Conservation (phyloP, 148 eudicot genomes). For the Chenopodium formosanum region DNA sequence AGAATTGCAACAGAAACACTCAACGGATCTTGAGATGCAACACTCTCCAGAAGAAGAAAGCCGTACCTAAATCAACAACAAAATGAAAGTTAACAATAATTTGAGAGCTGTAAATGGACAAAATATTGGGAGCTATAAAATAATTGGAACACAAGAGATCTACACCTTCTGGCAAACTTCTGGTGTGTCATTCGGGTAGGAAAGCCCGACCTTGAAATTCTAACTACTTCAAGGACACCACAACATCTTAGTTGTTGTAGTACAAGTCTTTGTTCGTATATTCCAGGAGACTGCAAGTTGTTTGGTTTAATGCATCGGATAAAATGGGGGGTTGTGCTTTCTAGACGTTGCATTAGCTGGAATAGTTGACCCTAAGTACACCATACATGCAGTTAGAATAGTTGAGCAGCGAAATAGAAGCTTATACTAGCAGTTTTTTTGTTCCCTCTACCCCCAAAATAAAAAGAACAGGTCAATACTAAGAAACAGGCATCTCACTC, state of each 20-base stretch:
- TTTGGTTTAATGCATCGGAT: conserved; percentile 99
- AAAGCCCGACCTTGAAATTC: conserved; percentile 93
- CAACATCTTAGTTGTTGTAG: conserved; percentile 90
- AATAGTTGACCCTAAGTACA: conserved; percentile 78
- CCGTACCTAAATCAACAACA: conserved; percentile 61
- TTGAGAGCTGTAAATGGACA: conserved; percentile 7
- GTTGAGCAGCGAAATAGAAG: conserved; percentile 5
- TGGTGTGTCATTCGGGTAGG: conserved; percentile 95
- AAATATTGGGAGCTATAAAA: neutral
- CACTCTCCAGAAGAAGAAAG: conserved; percentile 72
- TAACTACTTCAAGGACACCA: conserved; percentile 94
- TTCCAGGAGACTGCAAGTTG: conserved; percentile 78
- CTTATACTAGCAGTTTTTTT: neutral
- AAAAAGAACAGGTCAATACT: neutral
- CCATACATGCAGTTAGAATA: neutral
- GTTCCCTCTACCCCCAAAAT: neutral
- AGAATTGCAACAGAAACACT: conserved; percentile 90
- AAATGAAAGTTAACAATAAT: neutral
- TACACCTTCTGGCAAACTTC: conserved; percentile 83
- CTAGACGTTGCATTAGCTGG: conserved; percentile 96
- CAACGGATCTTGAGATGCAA: conserved; percentile 81
- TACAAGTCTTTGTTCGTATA: conserved; percentile 73
- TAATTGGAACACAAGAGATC: neutral
- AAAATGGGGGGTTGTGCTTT: conserved; percentile 92
- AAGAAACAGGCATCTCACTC: neutral